Percentiles rank a stretch among this genome's conserved stretches.
Evolutionary conservation across 75 land plant species (phyloP).

Genomic region (Selaginella tamariscina): DNA sequence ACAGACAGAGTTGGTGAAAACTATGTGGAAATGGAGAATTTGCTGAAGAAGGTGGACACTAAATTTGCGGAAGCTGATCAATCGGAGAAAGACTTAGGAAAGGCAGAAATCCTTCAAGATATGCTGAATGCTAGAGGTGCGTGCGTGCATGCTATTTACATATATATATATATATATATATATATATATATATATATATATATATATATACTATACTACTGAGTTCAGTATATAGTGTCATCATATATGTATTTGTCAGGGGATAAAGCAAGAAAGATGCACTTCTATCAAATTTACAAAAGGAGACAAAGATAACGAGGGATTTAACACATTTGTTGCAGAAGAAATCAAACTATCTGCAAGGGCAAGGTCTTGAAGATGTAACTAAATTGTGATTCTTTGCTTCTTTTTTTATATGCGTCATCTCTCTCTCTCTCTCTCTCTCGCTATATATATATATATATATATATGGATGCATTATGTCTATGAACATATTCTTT

Average conservation of each 20-base stretch:
- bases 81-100: background rate
- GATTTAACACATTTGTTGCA: background rate
- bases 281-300: background rate
- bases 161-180: too few relatives aligned
- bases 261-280: background rate
- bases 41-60: background rate
- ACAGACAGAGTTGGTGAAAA: background rate
- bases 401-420: background rate
- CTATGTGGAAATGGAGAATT: background rate
- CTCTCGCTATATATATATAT: too few relatives aligned
- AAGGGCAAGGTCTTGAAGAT: constrained; percentile 3
- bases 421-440: background rate
- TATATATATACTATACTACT: background rate
- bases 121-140: background rate
- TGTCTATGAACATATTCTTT: too few relatives aligned
- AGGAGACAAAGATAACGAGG: background rate
- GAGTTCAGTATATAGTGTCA: background rate
- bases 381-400: background rate
- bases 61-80: background rate
- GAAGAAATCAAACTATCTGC: background rate
- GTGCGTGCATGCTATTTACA: too few relatives aligned
- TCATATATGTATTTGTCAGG: background rate
- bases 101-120: background rate
- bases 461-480: too few relatives aligned
- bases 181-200: too few relatives aligned